Evolutionary conservation across 177 flowering plant genomes (phyloP).

Genomic region (Vitis hybrid): DNA sequence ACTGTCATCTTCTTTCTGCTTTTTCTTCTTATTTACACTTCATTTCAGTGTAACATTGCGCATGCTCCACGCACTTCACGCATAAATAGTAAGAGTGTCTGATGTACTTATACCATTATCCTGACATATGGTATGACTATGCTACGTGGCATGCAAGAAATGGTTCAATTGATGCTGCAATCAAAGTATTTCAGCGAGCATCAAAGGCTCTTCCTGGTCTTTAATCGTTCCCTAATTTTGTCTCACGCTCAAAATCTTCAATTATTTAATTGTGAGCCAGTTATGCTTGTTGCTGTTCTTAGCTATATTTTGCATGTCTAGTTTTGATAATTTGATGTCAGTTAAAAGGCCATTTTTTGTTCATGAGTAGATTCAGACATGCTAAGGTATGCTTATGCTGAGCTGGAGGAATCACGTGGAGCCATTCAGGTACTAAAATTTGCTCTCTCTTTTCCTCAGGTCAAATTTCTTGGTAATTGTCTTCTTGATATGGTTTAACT

Average conservation of each 20-base stretch:
- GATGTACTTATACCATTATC: conserved; percentile 95
- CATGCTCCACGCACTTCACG: no score
- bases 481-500: conserved; percentile 9
- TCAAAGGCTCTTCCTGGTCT: conserved; percentile 96
- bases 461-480: not conserved
- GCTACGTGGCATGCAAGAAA: conserved; percentile 90
- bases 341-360: not conserved
- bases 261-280: no score
- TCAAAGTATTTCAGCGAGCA: conserved; percentile 89
- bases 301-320: not conserved
- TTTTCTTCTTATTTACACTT: no score
- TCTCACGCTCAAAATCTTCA: not conserved
- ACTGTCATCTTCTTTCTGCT: no score
- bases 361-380: conserved; percentile 65
- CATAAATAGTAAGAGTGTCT: conserved; percentile 52
- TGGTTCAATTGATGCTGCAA: conserved; percentile 82
- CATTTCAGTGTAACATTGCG: no score
- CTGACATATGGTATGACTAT: conserved; percentile 96
- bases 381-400: conserved; percentile 93
- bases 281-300: not conserved
- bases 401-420: conserved; percentile 93
- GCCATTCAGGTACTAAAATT: conserved; percentile 56
- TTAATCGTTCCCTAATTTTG: not conserved
- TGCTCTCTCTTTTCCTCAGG: not conserved
- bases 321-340: not conserved